phyloP scores from a whole-genome alignment of 2,329 filamentous ascomycete species.

The Aureobasidium sp. region DNA sequence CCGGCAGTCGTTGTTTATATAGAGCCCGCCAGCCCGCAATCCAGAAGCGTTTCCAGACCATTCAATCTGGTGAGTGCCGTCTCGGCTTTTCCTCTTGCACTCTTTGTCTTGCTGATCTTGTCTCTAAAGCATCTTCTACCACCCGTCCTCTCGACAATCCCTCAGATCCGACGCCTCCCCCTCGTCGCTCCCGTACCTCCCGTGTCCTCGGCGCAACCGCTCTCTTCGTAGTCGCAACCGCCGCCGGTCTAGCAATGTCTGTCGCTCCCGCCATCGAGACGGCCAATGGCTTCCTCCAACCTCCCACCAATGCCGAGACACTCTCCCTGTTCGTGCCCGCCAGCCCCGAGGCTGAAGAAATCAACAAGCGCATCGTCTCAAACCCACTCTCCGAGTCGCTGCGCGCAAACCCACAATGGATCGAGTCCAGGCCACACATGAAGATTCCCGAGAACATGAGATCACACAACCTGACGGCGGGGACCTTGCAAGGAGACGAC shows the following conservation, averaged over 20 bases:
- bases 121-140: not conserved
- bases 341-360: slow-evolving; percentile 43
- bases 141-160: not conserved
- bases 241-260: slow-evolving; percentile 49
- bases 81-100: not conserved
- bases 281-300: slow-evolving; percentile 41
- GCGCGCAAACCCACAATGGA: slow-evolving; percentile 56
- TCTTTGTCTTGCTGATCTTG: not conserved
- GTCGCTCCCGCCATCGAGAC: slow-evolving; percentile 44
- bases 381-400: slow-evolving; percentile 67
- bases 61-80: not conserved
- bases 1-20: slow-evolving; percentile 6
- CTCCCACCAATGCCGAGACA: slow-evolving; percentile 63
- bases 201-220: slow-evolving; percentile 39
- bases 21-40: slow-evolving; percentile 4
- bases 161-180: not conserved
- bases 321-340: slow-evolving; percentile 54
- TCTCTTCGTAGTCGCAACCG: slow-evolving; percentile 40
- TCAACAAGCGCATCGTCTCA: slow-evolving; percentile 65
- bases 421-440: slow-evolving; percentile 74
- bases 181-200: slow-evolving; percentile 19
- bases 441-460: slow-evolving; percentile 68
- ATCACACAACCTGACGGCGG: slow-evolving; percentile 69
- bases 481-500: slow-evolving; percentile 64
- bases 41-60: slow-evolving; percentile 8